Percentiles rank a stretch among this genome's conserved stretches.
phyloP scores from a whole-genome alignment of 208 protist species.

The Angomonas desouzai region DNA sequence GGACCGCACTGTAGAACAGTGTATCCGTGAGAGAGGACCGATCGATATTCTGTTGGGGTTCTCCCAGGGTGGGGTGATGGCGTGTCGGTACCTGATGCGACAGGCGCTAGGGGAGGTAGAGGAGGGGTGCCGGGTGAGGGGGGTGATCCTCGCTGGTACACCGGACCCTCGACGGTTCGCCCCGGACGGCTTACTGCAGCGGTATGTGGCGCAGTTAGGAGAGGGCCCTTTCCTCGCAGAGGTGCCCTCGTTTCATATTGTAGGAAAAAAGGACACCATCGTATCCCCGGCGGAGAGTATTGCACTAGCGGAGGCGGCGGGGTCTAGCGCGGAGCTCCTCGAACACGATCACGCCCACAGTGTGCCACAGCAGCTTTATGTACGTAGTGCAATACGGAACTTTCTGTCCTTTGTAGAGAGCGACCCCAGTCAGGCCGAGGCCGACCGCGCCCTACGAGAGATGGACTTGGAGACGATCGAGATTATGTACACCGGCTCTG shows the following conservation, averaged over 20 bases:
- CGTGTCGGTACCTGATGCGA: constrained; percentile 58
- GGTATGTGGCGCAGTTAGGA: not conserved
- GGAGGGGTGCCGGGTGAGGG: constrained; percentile 6
- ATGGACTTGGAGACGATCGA: constrained; percentile 73
- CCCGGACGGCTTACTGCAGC: constrained; percentile 1
- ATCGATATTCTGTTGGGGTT: constrained; percentile 77
- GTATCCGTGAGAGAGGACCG: constrained; percentile 21
- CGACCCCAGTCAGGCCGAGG: constrained; percentile 14
- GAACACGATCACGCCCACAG: constrained; percentile 83
- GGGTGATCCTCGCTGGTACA: constrained; percentile 61
- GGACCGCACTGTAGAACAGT: constrained; percentile 37
- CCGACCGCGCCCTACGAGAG: constrained; percentile 27
- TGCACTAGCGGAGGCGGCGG: constrained; percentile 55
- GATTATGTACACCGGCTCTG: constrained; percentile 71
- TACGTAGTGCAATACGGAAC: constrained; percentile 27
- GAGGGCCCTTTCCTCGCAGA: constrained; percentile 28
- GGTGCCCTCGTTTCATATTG: constrained; percentile 71
- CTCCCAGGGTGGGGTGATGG: constrained; percentile 74
- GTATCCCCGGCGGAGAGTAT: constrained; percentile 56
- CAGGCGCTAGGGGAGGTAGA: constrained; percentile 16
- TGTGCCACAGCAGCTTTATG: constrained; percentile 55
- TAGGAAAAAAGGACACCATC: constrained; percentile 68
- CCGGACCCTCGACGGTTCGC: constrained; percentile 43
- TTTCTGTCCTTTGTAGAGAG: constrained; percentile 27
- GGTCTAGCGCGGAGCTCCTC: constrained; percentile 36